Percentiles rank a stretch among this genome's conserved stretches.
Evolutionary conservation across 1,284 basidiomycete genomes (phyloP).

Genomic region (Ceratobasidium sp.): DNA sequence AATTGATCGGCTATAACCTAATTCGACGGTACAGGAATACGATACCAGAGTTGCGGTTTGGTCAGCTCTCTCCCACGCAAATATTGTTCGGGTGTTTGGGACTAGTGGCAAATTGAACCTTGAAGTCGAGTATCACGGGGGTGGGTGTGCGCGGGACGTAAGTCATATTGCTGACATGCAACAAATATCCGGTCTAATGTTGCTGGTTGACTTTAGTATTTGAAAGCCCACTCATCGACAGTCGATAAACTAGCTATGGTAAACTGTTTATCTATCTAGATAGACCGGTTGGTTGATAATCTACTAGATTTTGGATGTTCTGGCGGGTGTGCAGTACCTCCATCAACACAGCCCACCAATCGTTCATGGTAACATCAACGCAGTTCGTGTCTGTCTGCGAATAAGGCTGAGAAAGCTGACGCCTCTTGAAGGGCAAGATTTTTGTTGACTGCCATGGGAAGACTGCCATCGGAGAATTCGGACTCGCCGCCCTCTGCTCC

Average conservation of each 20-base stretch:
- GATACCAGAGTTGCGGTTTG: not conserved
- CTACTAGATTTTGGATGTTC: not conserved
- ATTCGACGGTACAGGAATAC: constrained; percentile 3
- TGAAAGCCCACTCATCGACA: not conserved
- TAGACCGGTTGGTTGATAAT: not conserved
- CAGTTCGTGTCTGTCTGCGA: not conserved
- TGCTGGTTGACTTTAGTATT: not conserved
- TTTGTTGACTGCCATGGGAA: not conserved
- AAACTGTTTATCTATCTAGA: not conserved
- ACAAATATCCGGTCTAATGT: not conserved
- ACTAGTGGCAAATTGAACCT: not conserved
- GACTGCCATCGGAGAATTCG: not conserved
- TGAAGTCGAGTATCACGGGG: not conserved
- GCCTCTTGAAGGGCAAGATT: not conserved
- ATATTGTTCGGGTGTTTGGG: constrained; percentile 6
- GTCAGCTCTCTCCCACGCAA: not conserved
- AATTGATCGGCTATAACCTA: not conserved
- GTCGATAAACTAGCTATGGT: not conserved
- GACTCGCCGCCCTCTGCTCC: not conserved
- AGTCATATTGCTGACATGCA: not conserved
- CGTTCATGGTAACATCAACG: constrained; percentile 5
- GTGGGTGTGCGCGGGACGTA: constrained; percentile 9
- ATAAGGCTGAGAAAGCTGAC: not conserved
- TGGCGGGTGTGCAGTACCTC: constrained; percentile 12
- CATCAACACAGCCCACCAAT: constrained; percentile 11